Base-by-base conservation (phyloP, 208 protist species). In the Leishmania major region DNA sequence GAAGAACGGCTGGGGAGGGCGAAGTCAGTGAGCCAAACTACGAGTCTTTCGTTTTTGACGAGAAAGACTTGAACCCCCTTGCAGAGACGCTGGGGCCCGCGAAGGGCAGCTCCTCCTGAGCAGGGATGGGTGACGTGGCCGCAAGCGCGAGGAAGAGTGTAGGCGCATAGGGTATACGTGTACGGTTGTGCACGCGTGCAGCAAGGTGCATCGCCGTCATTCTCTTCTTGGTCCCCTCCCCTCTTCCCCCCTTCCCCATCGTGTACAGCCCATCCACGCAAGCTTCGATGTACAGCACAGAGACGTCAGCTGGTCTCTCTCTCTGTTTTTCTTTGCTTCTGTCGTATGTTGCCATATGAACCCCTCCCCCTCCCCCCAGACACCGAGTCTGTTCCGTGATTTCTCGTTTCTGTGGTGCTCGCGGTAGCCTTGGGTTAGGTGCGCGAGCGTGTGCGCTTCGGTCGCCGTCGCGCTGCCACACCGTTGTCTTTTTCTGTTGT, bases 261-360 rank as follows among this genome's bases (percentile, higher is more conserved):
- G 10, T 0, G 10, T 11, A 10, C 70, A 35, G 70, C 19, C 11
- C 43, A 31, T 40, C 28, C 31, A 40, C 15, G 6, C 62, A 13
- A 35, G 22, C 13, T 53, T 74, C 28, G 70, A 74, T 74, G 70
- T 74, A 74, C 70, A 74, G 8, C 22, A 74, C 70, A 31, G 70
- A 74, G 45, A 73, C 70, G 31, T 43, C 64, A 70, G 13, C 64
- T 35, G 3, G 0, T 25, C 37, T 70, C 64, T 43, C 64, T 70
- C 60, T 35, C 35, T 45, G 4, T 25, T 70, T 43, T 25, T 70
- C 64, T 67, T 35, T 37, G 19, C 51, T 55, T 13, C 10, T 55
- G 51, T 22, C 15, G 13, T 55, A 55, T 13, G 51, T 55, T 55
- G 15, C 51, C 15, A 5, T 55, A 13, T 55, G 51, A 22, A 0